Evolutionary conservation across 2,329 filamentous ascomycete genomes (phyloP).

Genomic region (Fusarium proliferatum): DNA sequence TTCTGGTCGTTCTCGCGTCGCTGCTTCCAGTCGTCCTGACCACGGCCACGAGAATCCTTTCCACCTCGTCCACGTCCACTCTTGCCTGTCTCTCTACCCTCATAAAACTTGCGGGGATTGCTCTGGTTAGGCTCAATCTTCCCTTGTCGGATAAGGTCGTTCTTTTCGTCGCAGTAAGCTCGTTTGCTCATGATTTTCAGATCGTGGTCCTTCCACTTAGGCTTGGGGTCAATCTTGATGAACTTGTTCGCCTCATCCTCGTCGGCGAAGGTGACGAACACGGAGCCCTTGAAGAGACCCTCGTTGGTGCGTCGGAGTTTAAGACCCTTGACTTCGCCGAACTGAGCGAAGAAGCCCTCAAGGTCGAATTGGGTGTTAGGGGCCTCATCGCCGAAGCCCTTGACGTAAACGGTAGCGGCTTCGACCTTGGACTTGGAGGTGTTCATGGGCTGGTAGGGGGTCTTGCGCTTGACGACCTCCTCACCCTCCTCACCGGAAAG

Average conservation of each 20-base stretch:
- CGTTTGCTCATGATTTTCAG: conserved; percentile 89
- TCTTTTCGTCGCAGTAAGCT: conserved; percentile 85
- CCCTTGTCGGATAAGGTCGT: conserved; percentile 75
- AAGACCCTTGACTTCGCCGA: conserved; percentile 82
- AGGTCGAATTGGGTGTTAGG: conserved; percentile 90
- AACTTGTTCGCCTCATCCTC: conserved; percentile 85
- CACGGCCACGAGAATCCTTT: conserved; percentile 53
- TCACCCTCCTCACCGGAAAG: conserved; percentile 78
- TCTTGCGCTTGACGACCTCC: conserved; percentile 81
- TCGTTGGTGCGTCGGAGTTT: conserved; percentile 83
- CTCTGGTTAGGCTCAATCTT: conserved; percentile 69
- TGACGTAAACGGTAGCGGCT: conserved; percentile 85
- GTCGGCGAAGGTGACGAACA: conserved; percentile 91
- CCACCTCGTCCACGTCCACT: conserved; percentile 54
- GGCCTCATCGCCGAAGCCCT: conserved; percentile 91
- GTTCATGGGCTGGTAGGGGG: conserved; percentile 69
- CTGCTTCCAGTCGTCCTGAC: conserved; percentile 72
- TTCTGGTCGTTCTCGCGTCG: conserved; percentile 71
- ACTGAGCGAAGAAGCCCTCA: conserved; percentile 88
- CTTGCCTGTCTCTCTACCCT: conserved; percentile 56
- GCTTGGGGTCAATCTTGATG: conserved; percentile 80
- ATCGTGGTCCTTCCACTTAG: conserved; percentile 83
- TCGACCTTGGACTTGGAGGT: conserved; percentile 74
- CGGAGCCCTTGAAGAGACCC: conserved; percentile 91
- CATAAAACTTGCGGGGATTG: conserved; percentile 59